phyloP scores from a whole-genome alignment of 1,139 yeast species.

The Taphrina pruni region DNA sequence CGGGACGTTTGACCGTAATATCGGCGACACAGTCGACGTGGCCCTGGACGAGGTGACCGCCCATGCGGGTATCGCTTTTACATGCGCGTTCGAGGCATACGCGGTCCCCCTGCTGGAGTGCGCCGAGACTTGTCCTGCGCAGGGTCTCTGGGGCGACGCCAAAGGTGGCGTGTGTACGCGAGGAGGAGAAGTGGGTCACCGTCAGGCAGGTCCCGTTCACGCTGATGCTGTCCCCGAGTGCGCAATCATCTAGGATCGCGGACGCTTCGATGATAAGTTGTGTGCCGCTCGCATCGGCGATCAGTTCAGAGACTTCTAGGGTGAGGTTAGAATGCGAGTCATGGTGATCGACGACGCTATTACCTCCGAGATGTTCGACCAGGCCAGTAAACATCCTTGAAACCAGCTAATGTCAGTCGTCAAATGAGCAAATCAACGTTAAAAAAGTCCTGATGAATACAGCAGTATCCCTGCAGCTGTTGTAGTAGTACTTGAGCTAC shows the following conservation, averaged over 20 bases:
- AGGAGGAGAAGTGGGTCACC: constrained; percentile 72
- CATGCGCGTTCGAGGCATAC: constrained; percentile 95
- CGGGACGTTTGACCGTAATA: constrained; percentile 62
- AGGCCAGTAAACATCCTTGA: constrained; percentile 88
- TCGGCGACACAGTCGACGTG: constrained; percentile 90
- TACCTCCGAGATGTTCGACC: constrained; percentile 78
- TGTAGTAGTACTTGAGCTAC: no score
- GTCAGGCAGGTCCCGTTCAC: constrained; percentile 86
- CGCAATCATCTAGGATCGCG: constrained; percentile 73
- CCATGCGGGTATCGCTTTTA: constrained; percentile 77
- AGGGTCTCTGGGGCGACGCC: constrained; percentile 95
- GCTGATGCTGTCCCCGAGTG: constrained; percentile 89
- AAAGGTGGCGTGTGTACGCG: constrained; percentile 67
- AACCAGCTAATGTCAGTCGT: no score
- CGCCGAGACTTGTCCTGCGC: constrained; percentile 76
- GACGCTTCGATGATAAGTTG: constrained; percentile 72
- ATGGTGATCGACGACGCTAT: no score
- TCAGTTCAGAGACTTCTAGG: constrained; percentile 58
- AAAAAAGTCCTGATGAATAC: no score
- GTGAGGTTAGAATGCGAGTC: not conserved
- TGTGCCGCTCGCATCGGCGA: constrained; percentile 78
- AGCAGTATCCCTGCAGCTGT: no score
- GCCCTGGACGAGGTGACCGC: constrained; percentile 98
- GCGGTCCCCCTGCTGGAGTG: constrained; percentile 60
- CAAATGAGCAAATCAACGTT: no score